Evolutionary conservation across 2,329 filamentous ascomycete genomes (phyloP), one percentile per base, ranked within the genome.

Genomic region (Botrytis tulipae): DNA sequence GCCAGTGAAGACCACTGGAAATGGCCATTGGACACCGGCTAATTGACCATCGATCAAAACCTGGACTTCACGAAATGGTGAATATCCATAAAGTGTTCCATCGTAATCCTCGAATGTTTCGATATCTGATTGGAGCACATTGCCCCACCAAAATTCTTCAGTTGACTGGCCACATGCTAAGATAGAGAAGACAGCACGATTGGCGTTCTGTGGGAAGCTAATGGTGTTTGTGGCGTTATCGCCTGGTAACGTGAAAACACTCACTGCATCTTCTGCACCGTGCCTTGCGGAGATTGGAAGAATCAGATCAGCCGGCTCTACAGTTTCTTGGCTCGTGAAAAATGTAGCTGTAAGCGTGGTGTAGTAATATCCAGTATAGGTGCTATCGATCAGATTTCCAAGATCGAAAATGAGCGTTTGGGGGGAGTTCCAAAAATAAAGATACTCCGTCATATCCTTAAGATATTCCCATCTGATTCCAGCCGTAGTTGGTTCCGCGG

Each of bases 101-200:
- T 86, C 86, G 2, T 85, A 86, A 10, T 82, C 81, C 7, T 86
- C 84, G 79, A 95, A 95, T 5, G 87, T 86, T 51, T 86, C 76
- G 5, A 84, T 84, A 76, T 90, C 87, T 16, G 87, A 88, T 61
- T 90, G 86, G 3, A 92, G 87, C 1, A 94, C 90, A 79, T 95
- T 95, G 73, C 87, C 88, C 90, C 92, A 96, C 93, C 93, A 97
- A 79, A 95, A 95, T 80, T 97, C 93, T 82, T 96, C 93, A 25
- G 86, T 83, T 0, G 87, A 86, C 80, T 96, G 93, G 0, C 92
- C 93, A 76, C 90, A 93, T 25, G 93, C 92, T 14, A 91, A 89
- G n/a, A 96, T 86, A 0, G 92, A 90, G 72, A 95, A 88, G 14
- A 94, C 87, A 29, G 93, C 93, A 73, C 90, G 89, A 71, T 88